Evolutionary conservation across 305 asterid genomes (phyloP).

Genomic region (Petunia hybrid): DNA sequence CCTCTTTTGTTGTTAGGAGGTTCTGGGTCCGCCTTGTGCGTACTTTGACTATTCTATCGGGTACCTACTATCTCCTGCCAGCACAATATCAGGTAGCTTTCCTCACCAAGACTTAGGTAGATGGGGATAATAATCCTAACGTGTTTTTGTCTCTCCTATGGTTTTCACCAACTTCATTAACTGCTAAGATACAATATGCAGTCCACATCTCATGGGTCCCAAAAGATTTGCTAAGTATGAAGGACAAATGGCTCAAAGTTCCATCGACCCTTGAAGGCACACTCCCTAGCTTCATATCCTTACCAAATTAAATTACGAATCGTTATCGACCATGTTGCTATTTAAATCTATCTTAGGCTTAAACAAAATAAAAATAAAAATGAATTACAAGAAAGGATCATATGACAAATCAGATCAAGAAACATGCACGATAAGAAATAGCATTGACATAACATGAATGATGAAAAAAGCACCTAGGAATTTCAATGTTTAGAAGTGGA

Average conservation of each 20-base stretch:
- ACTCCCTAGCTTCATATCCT: too few relatives aligned
- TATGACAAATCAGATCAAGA: background rate
- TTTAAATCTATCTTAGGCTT: too few relatives aligned
- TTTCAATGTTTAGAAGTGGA: slow-evolving; percentile 1
- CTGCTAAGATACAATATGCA: background rate
- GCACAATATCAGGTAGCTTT: background rate
- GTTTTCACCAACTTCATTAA: background rate
- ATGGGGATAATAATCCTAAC: background rate
- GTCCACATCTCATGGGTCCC: background rate
- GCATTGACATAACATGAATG: background rate
- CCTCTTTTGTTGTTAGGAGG: too few relatives aligned
- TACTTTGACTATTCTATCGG: background rate
- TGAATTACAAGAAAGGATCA: background rate
- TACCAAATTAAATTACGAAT: too few relatives aligned
- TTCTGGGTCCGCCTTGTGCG: background rate
- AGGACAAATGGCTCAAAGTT: background rate
- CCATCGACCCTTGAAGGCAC: too few relatives aligned
- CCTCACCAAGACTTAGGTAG: background rate
- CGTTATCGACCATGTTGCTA: too few relatives aligned
- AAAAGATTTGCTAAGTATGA: background rate
- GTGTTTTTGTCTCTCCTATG: background rate
- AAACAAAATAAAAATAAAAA: too few relatives aligned
- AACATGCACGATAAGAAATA: background rate
- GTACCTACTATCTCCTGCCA: background rate
- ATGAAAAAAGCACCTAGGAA: slow-evolving; percentile 3